Conservation (phyloP, 129 eudicot species). For the Kitagawia praeruptora region DNA sequence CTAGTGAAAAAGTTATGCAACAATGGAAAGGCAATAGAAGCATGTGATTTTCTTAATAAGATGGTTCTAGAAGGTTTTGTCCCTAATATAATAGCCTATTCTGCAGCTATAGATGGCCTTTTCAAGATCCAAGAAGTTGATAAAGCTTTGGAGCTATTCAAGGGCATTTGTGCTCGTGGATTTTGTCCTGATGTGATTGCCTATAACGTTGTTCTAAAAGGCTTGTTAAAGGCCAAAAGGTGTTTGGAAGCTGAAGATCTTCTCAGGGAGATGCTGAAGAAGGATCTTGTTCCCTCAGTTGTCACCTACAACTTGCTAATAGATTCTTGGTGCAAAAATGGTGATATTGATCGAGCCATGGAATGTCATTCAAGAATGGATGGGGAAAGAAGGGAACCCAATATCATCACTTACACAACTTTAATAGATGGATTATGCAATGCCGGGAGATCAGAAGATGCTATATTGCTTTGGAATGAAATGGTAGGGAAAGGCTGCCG, state of each 20-base stretch:
- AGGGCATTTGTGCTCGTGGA: conserved; percentile 45
- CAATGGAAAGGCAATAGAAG: conserved; percentile 42
- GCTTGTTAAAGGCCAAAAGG: conserved; percentile 62
- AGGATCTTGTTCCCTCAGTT: conserved; percentile 65
- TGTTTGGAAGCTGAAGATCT: conserved; percentile 50
- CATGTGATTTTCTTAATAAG: conserved; percentile 44
- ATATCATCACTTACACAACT: conserved; percentile 59
- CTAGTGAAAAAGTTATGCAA: conserved; percentile 58
- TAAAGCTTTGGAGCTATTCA: conserved; percentile 51
- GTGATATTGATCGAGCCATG: conserved; percentile 51
- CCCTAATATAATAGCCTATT: conserved; percentile 61
- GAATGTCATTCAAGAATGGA: conserved; percentile 41
- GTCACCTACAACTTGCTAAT: conserved; percentile 73
- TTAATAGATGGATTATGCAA: conserved; percentile 74
- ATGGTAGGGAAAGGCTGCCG: conserved; percentile 42
- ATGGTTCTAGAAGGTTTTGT: conserved; percentile 60
- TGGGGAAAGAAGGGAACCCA: conserved; percentile 49
- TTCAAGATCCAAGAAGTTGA: conserved; percentile 56
- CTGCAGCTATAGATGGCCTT: conserved; percentile 73
- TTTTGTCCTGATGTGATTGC: conserved; percentile 69
- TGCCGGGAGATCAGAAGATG: conserved; percentile 63
- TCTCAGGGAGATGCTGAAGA: conserved; percentile 45
- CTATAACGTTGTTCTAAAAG: conserved; percentile 60
- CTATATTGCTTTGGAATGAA: conserved; percentile 46
- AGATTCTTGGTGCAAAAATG: conserved; percentile 69